Conservation (phyloP, 208 protist genomes). For the Blechomonas ayalai region DNA sequence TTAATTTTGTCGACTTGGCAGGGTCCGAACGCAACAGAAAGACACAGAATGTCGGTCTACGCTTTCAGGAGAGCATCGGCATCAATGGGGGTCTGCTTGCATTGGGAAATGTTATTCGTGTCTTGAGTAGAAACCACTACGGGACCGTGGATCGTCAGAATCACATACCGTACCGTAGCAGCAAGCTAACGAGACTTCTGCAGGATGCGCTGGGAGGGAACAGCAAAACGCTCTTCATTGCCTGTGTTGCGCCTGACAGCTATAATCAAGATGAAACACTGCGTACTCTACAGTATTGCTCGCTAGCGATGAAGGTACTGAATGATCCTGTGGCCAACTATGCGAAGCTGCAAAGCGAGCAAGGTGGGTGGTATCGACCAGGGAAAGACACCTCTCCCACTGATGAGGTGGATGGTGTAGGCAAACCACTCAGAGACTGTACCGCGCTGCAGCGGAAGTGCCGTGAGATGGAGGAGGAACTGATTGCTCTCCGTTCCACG, state of each 20-base stretch:
- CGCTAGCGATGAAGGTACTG: conserved; percentile 81
- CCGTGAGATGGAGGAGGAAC: conserved; percentile 11
- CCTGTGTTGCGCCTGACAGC: conserved; percentile 72
- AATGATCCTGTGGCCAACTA: conserved; percentile 65
- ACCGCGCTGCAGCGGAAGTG: background rate
- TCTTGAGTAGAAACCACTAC: conserved; percentile 56
- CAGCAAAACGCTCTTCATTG: conserved; percentile 80
- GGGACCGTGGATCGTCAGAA: conserved; percentile 5
- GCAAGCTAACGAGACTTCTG: conserved; percentile 86
- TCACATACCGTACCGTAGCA: conserved; percentile 87
- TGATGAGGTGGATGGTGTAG: too few species aligned
- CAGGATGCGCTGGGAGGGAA: conserved; percentile 87
- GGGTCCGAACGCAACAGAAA: conserved; percentile 81
- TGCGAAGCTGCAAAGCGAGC: conserved; percentile 17
- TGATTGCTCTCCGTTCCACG: conserved; percentile 8
- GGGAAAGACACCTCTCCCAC: background rate
- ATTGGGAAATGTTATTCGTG: conserved; percentile 92
- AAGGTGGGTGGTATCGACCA: conserved; percentile 8
- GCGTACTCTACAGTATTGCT: conserved; percentile 91
- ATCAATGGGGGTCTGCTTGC: conserved; percentile 91
- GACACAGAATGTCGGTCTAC: conserved; percentile 62
- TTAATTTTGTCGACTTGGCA: conserved; percentile 94
- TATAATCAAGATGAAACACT: conserved; percentile 78
- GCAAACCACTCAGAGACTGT: conserved; percentile 2
- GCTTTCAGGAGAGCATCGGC: conserved; percentile 89